Percentiles rank a stretch among this genome's conserved stretches.
Conservation (phyloP, 495 filamentous ascomycete genomes). For the Lasiosphaeria miniovina region DNA sequence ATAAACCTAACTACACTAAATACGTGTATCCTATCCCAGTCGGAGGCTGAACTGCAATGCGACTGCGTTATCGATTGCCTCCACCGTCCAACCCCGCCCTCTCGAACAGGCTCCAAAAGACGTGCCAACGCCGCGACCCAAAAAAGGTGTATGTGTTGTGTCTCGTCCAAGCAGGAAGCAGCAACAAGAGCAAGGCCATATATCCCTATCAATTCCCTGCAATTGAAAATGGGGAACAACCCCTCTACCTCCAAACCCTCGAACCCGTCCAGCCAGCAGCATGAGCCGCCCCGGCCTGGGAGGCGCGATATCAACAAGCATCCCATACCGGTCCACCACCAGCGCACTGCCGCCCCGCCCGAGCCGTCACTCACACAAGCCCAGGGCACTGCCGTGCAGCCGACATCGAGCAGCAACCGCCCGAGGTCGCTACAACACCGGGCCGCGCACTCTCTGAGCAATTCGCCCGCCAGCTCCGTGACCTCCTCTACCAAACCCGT, state of each 20-base stretch:
- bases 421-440: conserved; percentile 37
- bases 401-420: conserved; percentile 35
- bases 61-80: neutral
- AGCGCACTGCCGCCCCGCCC: conserved; percentile 48
- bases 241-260: conserved; percentile 31
- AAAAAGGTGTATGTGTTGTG: neutral
- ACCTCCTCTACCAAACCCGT: conserved; percentile 30
- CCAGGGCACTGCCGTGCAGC: conserved; percentile 42
- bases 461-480: conserved; percentile 34
- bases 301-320: conserved; percentile 29
- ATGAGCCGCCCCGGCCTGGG: conserved; percentile 27
- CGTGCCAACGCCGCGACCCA: neutral
- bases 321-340: conserved; percentile 32
- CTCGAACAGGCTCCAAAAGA: neutral
- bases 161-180: neutral
- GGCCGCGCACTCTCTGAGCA: conserved; percentile 35
- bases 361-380: conserved; percentile 54
- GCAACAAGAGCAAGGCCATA: neutral
- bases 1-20: neutral
- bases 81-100: neutral
- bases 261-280: conserved; percentile 21
- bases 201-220: neutral
- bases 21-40: neutral
- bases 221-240: conserved; percentile 38
- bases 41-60: neutral